Evolutionary conservation across 305 asterid species (phyloP).

Genomic region (Fraxinus xanthoxyloides): DNA sequence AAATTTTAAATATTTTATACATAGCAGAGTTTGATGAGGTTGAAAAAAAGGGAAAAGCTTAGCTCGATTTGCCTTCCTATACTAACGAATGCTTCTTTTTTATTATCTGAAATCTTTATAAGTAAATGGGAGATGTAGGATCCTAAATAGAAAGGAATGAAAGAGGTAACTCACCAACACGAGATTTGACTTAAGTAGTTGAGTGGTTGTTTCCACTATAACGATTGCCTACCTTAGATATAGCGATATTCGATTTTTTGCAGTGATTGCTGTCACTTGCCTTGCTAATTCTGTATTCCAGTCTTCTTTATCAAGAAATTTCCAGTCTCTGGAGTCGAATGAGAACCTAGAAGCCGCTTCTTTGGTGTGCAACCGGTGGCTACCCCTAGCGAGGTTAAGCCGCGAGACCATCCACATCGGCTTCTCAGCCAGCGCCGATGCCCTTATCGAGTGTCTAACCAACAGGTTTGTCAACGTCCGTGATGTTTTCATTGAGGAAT

Average conservation of each 20-base stretch:
- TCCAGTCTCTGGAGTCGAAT: constrained; percentile 52
- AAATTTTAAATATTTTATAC: too few relatives aligned
- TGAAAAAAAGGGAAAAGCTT: too few relatives aligned
- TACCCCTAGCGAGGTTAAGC: constrained; percentile 68
- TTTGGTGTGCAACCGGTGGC: constrained; percentile 86
- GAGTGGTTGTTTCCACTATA: neutral
- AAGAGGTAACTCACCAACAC: too few relatives aligned
- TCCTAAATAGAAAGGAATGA: too few relatives aligned
- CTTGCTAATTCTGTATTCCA: too few relatives aligned
- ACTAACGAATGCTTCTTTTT: too few relatives aligned
- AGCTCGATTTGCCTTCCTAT: too few relatives aligned
- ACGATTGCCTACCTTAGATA: neutral
- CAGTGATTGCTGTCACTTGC: too few relatives aligned
- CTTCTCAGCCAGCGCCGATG: neutral
- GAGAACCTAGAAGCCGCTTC: constrained; percentile 60
- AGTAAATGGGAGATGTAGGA: too few relatives aligned
- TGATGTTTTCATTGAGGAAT: neutral
- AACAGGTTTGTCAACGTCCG: neutral
- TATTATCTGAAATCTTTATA: too few relatives aligned
- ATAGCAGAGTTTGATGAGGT: too few relatives aligned
- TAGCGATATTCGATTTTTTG: too few relatives aligned
- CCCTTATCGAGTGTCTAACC: neutral
- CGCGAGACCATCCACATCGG: constrained; percentile 26
- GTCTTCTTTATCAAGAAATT: constrained; percentile 24
- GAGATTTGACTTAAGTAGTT: neutral